These are phyloP conservation scores for Lolium rigidum DNA, from an alignment of 176 grass and related monocot genomes.

Conservation along the genomic window DNA sequence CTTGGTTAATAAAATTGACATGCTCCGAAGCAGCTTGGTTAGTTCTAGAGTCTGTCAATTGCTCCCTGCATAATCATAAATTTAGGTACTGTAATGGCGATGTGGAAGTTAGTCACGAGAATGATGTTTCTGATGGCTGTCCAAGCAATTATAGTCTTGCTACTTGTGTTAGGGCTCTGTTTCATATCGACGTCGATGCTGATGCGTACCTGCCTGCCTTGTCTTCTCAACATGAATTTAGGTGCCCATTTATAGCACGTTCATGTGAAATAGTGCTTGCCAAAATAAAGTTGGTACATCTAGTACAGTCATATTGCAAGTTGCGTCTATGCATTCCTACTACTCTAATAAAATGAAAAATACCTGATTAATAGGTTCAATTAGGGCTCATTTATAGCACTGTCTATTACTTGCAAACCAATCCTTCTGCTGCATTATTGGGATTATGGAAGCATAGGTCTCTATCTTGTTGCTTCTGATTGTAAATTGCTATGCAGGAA, in stretches of 20 bases:
- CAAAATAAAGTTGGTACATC: neutral
- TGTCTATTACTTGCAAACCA: neutral
- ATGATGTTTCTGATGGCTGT: slow-evolving; percentile 21
- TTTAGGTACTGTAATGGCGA: slow-evolving; percentile 31
- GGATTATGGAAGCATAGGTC: neutral
- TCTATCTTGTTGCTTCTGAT: neutral
- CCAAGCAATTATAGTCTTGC: slow-evolving; percentile 15
- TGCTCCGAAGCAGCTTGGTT: slow-evolving; percentile 12
- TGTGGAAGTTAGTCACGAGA: slow-evolving; percentile 23
- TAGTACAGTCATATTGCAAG: slow-evolving; percentile 7
- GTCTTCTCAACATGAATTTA: slow-evolving; percentile 32
- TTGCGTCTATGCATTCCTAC: slow-evolving; percentile 12
- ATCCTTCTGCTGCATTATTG: slow-evolving; percentile 15
- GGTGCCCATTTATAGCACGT: neutral
- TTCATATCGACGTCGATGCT: slow-evolving; percentile 22
- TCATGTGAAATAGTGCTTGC: neutral
- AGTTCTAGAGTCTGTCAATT: neutral
- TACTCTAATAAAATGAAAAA: slow-evolving; percentile 11
- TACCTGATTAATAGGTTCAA: neutral
- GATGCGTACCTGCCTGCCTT: slow-evolving; percentile 18
- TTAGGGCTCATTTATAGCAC: neutral
- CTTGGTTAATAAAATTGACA: neutral
- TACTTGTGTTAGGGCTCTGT: slow-evolving; percentile 30
- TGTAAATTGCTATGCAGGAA: neutral
- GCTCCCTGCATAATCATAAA: slow-evolving; percentile 4